These are phyloP conservation scores for thale cress (Arabidopsis thaliana) DNA, from an alignment of 345 rosid species.

Conservation along the genomic window DNA sequence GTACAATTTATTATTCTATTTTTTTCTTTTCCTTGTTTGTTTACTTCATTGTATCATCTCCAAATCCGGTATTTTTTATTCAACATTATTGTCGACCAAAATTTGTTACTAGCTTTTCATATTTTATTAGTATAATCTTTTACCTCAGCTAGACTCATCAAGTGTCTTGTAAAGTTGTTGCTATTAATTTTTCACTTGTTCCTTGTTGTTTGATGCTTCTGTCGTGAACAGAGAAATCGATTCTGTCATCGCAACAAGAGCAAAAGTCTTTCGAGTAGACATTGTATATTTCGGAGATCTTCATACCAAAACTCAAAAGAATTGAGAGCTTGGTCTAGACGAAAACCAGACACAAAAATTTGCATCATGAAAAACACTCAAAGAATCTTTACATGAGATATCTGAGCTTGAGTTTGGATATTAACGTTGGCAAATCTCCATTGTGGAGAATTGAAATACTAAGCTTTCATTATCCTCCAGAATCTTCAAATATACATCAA, in stretches of 20 bases:
- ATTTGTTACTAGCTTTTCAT: conserved; percentile 30
- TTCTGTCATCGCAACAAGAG: no score
- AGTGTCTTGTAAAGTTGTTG: conserved; percentile 19
- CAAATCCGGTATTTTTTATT: conserved; percentile 3
- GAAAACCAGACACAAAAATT: no score
- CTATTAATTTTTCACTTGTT: neutral
- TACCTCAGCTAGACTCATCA: neutral
- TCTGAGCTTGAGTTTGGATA: no score
- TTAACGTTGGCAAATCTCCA: neutral
- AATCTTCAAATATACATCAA: neutral
- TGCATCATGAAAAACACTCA: no score
- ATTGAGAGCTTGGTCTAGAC: no score
- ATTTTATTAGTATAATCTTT: conserved; percentile 2
- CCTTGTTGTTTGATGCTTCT: neutral
- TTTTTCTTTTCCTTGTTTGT: conserved; percentile 21
- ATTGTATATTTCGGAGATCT: no score
- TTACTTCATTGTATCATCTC: conserved; percentile 35
- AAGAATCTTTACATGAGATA: no score
- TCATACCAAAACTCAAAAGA: no score
- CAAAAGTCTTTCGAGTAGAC: no score
- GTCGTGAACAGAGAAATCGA: neutral
- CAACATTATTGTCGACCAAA: conserved; percentile 38
- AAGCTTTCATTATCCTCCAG: neutral
- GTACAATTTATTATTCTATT: conserved; percentile 40
- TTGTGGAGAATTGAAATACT: neutral